A percentile compares a stretch with the other conserved stretches of the same genome.
phyloP scores from a whole-genome alignment of 495 filamentous ascomycete species.

The Trichoderma erinaceum region DNA sequence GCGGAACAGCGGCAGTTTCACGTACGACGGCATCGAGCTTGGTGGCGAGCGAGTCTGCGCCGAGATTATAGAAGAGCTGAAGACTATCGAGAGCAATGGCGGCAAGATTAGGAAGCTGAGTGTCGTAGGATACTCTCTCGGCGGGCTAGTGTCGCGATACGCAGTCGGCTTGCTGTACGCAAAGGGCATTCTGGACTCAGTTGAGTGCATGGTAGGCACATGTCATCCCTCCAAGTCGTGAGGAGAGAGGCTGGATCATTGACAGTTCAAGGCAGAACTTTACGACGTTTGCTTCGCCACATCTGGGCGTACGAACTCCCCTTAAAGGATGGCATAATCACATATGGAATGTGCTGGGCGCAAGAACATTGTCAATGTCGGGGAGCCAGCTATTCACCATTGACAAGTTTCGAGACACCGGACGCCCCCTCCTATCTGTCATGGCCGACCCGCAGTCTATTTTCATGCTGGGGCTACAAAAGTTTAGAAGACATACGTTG shows the following conservation, averaged over 20 bases:
- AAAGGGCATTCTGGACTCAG: constrained; percentile 67
- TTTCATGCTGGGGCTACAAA: constrained; percentile 72
- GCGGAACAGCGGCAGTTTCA: constrained; percentile 74
- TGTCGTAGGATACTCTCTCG: constrained; percentile 82
- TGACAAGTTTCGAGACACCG: constrained; percentile 77
- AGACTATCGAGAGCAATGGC: constrained; percentile 56
- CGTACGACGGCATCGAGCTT: constrained; percentile 90
- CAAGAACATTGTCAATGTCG: constrained; percentile 67
- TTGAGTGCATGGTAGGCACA: constrained; percentile 64
- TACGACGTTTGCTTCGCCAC: constrained; percentile 84
- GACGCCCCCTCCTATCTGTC: constrained; percentile 68
- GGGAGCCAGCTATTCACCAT: constrained; percentile 83
- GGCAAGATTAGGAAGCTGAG: constrained; percentile 73
- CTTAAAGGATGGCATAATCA: constrained; percentile 57
- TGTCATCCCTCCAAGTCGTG: neutral
- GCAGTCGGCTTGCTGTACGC: constrained; percentile 77
- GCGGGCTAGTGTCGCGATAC: constrained; percentile 83
- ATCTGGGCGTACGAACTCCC: constrained; percentile 79
- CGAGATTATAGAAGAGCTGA: constrained; percentile 80
- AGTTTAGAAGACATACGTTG: constrained; percentile 64
- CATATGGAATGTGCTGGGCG: constrained; percentile 76
- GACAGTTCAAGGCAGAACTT: constrained; percentile 56
- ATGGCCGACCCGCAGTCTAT: constrained; percentile 79
- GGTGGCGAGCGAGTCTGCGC: constrained; percentile 81
- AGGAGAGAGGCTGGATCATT: neutral